phyloP scores from a whole-genome alignment of 78 protist genomes.

The Dictyostelium purpureum region DNA sequence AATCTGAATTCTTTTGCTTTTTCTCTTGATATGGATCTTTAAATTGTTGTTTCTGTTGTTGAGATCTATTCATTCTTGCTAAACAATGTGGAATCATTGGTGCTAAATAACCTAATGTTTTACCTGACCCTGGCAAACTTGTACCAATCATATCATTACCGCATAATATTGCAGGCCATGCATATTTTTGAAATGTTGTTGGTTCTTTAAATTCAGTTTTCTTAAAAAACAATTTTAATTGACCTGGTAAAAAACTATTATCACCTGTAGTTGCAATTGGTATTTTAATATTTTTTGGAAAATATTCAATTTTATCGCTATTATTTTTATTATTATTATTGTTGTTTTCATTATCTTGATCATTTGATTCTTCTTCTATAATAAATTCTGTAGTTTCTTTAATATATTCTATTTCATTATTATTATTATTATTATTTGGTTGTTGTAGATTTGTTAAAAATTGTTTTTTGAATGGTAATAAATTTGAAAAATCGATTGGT shows the following conservation, averaged over 20 bases:
- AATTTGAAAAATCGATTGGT: slow-evolving; percentile 1
- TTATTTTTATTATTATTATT: not conserved
- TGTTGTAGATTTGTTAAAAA: not conserved
- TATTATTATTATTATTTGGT: not conserved
- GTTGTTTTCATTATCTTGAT: not conserved
- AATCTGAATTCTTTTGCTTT: not conserved
- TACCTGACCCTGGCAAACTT: slow-evolving; percentile 98
- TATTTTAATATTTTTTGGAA: slow-evolving; percentile 3
- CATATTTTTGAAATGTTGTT: slow-evolving; percentile 97
- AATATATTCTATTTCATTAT: not conserved
- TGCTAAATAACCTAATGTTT: slow-evolving; percentile 94
- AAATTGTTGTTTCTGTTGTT: not conserved
- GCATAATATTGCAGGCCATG: slow-evolving; percentile 87
- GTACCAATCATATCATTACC: slow-evolving; percentile 98
- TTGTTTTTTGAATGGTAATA: not conserved
- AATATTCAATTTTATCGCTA: not conserved
- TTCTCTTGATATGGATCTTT: not conserved
- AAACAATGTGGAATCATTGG: slow-evolving; percentile 76
- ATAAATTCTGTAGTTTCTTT: not conserved
- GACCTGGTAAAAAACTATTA: not conserved
- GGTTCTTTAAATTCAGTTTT: slow-evolving; percentile 84
- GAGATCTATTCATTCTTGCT: not conserved
- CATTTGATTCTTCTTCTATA: not conserved
- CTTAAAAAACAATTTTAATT: slow-evolving; percentile 1
- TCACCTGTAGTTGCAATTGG: slow-evolving; percentile 18